Evolutionary conservation across 305 asterid genomes (phyloP).

Genomic region (Fraxinus velutina): DNA sequence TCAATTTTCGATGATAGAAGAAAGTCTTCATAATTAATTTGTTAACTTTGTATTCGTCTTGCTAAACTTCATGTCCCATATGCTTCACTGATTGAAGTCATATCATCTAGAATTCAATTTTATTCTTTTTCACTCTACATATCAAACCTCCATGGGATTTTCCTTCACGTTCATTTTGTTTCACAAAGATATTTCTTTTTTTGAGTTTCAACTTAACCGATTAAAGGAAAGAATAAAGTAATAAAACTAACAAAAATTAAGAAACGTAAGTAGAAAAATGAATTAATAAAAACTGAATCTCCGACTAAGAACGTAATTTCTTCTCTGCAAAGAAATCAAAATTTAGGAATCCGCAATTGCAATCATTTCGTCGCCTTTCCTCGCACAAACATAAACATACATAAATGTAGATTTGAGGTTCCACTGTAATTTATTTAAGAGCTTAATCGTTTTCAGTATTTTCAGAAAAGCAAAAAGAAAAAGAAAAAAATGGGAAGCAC

Average conservation of each 20-base stretch:
- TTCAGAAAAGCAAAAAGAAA: not conserved
- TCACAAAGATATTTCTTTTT: not conserved
- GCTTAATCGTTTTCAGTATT: not conserved
- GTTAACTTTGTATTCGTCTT: not conserved
- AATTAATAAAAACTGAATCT: not conserved
- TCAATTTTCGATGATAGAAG: slow-evolving; percentile 1
- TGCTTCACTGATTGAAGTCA: not conserved
- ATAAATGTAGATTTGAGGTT: slow-evolving; percentile 15
- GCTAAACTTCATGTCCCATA: not conserved
- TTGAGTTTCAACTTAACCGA: not conserved
- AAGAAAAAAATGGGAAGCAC: not conserved
- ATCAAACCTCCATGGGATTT: not conserved
- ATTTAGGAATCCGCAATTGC: not conserved
- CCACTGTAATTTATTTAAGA: not conserved
- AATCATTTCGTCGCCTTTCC: not conserved
- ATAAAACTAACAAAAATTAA: not conserved
- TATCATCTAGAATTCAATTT: not conserved
- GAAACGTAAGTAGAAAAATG: not conserved
- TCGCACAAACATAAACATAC: not conserved
- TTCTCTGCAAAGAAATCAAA: not conserved
- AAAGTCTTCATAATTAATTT: not conserved
- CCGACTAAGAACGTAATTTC: not conserved
- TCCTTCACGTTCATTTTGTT: not conserved
- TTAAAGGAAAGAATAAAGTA: not conserved
- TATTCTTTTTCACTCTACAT: not conserved